phyloP scores from a whole-genome alignment of 371 early-diverging fungal genomes.

The Apophysomyces ossiformis region DNA sequence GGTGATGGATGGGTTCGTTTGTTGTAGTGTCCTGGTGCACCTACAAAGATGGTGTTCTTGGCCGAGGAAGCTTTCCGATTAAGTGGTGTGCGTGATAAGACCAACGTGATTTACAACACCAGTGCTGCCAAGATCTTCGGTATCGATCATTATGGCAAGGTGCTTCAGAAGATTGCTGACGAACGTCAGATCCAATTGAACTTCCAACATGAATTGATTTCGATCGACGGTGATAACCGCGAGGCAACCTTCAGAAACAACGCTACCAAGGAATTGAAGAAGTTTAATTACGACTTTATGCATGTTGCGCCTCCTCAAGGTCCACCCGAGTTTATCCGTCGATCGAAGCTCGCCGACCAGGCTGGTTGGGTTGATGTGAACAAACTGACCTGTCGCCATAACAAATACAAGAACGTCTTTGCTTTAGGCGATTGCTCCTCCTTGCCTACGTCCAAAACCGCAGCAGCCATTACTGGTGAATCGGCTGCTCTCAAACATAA shows the following conservation, averaged over 20 bases:
- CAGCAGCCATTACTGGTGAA: slow-evolving; percentile 87
- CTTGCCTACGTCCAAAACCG: slow-evolving; percentile 91
- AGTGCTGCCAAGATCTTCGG: slow-evolving; percentile 87
- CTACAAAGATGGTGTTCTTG: slow-evolving; percentile 90
- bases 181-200: slow-evolving; percentile 74
- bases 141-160: slow-evolving; percentile 83
- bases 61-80: slow-evolving; percentile 84
- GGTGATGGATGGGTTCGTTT: background rate
- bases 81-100: slow-evolving; percentile 69
- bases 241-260: slow-evolving; percentile 76
- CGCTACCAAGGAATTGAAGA: slow-evolving; percentile 58
- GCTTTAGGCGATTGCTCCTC: slow-evolving; percentile 85
- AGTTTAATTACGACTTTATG: slow-evolving; percentile 77
- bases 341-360: slow-evolving; percentile 71
- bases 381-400: slow-evolving; percentile 80
- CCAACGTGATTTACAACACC: slow-evolving; percentile 76
- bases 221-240: slow-evolving; percentile 64
- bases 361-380: slow-evolving; percentile 87
- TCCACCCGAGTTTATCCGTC: slow-evolving; percentile 78
- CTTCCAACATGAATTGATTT: slow-evolving; percentile 73
- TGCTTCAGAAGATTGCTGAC: slow-evolving; percentile 69
- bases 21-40: slow-evolving; percentile 83
- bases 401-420: slow-evolving; percentile 79
- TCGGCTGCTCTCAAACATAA: slow-evolving; percentile 79
- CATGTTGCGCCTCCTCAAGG: slow-evolving; percentile 92